Evolutionary conservation across 2,329 filamentous ascomycete species (phyloP), one percentile per base, ranked within the genome.

Genomic region (Monosporascus cannonballus): DNA sequence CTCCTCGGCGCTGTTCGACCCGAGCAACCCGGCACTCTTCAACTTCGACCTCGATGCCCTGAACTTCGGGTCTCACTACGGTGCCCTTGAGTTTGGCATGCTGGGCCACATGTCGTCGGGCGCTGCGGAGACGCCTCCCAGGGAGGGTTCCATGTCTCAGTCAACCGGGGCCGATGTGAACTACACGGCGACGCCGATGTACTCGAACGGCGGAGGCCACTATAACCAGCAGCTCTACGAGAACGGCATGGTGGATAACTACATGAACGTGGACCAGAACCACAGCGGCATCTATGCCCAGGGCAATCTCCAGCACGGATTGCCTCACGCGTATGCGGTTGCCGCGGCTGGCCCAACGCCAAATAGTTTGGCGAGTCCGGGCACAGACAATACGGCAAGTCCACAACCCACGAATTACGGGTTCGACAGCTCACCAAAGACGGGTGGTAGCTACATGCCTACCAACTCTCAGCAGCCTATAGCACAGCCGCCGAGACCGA

Each of bases 11-110:
- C 78, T 95, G 30, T 96, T 96, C 64, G 92, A 96, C 61, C 90
- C 90, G 0, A 94, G 89, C 66, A 94, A 97, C 67, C 90, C 92
- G 3, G 89, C 91, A 1, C 74, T 96, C 51, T 96, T 95, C 79
- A 96, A 96, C 68, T 96, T 97, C 69, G 92, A 97, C 68, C 83
- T 96, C 11, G 91, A 95, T 51, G 91, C 90, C 54, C 81, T 96
- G 67, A 94, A 94, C 68, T 99, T 97, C 69, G 92, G 91, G 52
- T 97, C 94, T 67, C 90, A 96, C 59, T 99, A 97, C 66, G 93
- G 92, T 55, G 93, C 92, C 18, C 79, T 96, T 69, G 94, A 97
- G 69, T 96, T 97, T 68, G 89, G 91, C 51, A 96, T 97, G 82
- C 81, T 99, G 0, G 91, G 90, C 27, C 93, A 97, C 68, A 96